Evolutionary conservation across 1,284 basidiomycete species (phyloP).

Genomic region (Ustilago nuda): DNA sequence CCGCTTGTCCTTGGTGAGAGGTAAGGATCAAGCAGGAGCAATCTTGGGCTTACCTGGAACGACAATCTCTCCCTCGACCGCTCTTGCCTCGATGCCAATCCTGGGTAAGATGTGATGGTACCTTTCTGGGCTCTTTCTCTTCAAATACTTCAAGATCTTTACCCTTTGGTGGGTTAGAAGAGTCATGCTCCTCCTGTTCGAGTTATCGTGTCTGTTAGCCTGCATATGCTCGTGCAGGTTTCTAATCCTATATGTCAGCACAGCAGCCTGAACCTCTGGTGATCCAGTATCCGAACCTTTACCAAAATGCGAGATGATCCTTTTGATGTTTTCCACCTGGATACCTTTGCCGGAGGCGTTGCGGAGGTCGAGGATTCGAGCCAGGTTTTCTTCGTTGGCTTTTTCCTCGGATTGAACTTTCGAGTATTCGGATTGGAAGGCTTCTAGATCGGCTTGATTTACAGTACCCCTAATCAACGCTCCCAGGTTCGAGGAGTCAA

Average conservation of each 20-base stretch:
- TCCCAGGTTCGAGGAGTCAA: constrained; percentile 55
- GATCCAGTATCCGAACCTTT: constrained; percentile 77
- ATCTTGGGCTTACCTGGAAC: constrained; percentile 64
- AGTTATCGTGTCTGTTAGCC: constrained; percentile 78
- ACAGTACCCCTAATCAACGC: constrained; percentile 40
- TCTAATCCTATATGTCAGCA: constrained; percentile 87
- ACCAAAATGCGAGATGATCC: constrained; percentile 85
- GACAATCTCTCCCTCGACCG: constrained; percentile 87
- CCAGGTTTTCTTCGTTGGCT: constrained; percentile 77
- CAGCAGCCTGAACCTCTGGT: constrained; percentile 88
- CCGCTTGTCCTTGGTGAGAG: neutral
- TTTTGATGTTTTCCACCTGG: constrained; percentile 83
- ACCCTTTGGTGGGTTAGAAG: constrained; percentile 84
- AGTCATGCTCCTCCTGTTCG: constrained; percentile 80
- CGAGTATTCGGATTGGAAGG: constrained; percentile 48
- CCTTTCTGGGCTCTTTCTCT: constrained; percentile 76
- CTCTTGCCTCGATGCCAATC: constrained; percentile 80
- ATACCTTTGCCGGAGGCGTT: constrained; percentile 88
- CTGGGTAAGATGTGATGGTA: constrained; percentile 81
- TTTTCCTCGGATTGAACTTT: constrained; percentile 71
- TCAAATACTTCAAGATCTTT: constrained; percentile 84
- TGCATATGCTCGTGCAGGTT: constrained; percentile 81
- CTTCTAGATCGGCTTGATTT: constrained; percentile 47
- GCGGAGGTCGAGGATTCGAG: constrained; percentile 81
- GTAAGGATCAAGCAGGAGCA: constrained; percentile 13